Percentiles rank a stretch among this genome's conserved stretches.
phyloP scores from a whole-genome alignment of 1,139 yeast genomes.

The Geotrichum restrictum region DNA sequence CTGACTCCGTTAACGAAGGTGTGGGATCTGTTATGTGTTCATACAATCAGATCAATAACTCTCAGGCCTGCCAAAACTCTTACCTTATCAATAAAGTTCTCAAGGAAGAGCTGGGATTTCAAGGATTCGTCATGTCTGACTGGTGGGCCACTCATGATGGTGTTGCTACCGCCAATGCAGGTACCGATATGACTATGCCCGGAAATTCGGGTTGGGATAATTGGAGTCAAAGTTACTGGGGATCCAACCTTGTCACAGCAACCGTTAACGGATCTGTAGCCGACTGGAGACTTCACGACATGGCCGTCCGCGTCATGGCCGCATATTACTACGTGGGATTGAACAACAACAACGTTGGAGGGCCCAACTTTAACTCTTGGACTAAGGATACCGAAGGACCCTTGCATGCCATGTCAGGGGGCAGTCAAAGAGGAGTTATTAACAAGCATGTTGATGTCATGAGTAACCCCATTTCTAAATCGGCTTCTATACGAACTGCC shows the following conservation, averaged over 20 bases:
- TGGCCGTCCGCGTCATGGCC: conserved; percentile 58
- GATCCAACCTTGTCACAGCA: conserved; percentile 53
- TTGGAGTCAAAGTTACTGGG: conserved; percentile 54
- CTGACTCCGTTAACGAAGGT: conserved; percentile 58
- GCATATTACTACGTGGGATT: conserved; percentile 46
- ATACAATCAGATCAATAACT: conserved; percentile 55
- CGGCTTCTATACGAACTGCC: conserved; percentile 53
- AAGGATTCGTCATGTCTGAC: conserved; percentile 63
- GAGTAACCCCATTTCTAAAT: conserved; percentile 48
- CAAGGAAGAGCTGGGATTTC: conserved; percentile 62
- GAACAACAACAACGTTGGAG: conserved; percentile 36
- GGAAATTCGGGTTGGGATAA: conserved; percentile 43
- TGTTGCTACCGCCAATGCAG: conserved; percentile 54
- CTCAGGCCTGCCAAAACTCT: conserved; percentile 60
- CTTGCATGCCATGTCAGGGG: conserved; percentile 48
- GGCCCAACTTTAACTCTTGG: conserved; percentile 60
- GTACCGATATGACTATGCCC: conserved; percentile 67
- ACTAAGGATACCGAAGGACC: conserved; percentile 54
- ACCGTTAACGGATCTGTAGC: conserved; percentile 56
- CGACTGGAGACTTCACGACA: conserved; percentile 55
- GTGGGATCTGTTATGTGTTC: conserved; percentile 62
- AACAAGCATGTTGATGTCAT: conserved; percentile 54
- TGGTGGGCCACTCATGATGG: conserved; percentile 62
- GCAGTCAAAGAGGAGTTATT: conserved; percentile 46
- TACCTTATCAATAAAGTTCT: conserved; percentile 52